Percentiles rank a stretch among this genome's conserved stretches.
Conservation (phyloP, 257 asterid species). For the Solanum etuberosum region DNA sequence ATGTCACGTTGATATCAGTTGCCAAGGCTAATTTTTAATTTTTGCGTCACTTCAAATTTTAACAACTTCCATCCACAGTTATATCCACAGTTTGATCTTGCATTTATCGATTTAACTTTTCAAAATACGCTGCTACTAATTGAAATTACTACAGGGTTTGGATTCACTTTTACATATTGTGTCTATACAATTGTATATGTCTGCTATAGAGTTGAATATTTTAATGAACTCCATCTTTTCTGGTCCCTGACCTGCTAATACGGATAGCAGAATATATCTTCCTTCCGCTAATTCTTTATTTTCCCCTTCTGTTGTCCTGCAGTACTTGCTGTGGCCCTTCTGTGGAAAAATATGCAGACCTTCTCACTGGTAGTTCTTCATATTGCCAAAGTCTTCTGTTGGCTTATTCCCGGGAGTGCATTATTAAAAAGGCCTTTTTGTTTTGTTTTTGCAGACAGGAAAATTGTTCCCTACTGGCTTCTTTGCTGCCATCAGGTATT, state of each 20-base stretch:
- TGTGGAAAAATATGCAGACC: slow-evolving; percentile 59
- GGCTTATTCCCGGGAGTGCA: background rate
- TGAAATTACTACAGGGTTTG: background rate
- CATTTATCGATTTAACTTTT: background rate
- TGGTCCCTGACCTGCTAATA: background rate
- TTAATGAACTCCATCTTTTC: background rate
- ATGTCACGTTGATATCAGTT: background rate
- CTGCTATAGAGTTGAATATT: background rate
- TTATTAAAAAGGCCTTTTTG: background rate
- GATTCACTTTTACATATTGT: background rate
- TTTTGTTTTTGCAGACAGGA: slow-evolving; percentile 26
- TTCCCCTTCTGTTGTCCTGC: slow-evolving; percentile 17
- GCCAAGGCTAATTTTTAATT: background rate
- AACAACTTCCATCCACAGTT: background rate
- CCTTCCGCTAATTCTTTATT: background rate
- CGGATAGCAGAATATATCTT: background rate
- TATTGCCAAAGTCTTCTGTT: background rate
- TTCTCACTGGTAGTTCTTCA: slow-evolving; percentile 52
- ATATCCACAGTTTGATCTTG: background rate
- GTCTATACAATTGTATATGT: background rate
- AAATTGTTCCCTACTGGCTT: slow-evolving; percentile 59
- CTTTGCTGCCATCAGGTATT: slow-evolving; percentile 60
- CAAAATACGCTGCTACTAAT: background rate
- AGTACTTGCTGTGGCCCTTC: slow-evolving; percentile 55
- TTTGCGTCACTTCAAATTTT: background rate